These are phyloP conservation scores for Niveomyces coronatus DNA, from an alignment of 2,329 filamentous ascomycete species.

Conservation along the genomic window DNA sequence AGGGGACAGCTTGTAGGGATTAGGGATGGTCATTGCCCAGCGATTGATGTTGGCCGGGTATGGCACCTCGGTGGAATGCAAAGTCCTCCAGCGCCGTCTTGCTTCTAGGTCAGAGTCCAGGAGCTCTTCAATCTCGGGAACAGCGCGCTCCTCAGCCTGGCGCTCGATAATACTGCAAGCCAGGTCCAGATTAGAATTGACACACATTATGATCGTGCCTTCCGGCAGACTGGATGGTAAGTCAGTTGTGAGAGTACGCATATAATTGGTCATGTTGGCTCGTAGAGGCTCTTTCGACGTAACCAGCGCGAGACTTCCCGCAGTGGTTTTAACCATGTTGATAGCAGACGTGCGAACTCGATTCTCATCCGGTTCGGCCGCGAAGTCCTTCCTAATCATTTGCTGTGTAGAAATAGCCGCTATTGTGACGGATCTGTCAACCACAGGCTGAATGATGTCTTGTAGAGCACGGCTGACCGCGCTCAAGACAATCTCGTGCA, in stretches of 20 bases:
- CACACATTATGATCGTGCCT: constrained; percentile 94
- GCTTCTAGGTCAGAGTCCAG: constrained; percentile 72
- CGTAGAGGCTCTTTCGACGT: constrained; percentile 95
- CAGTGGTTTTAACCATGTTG: constrained; percentile 89
- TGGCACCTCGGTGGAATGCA: constrained; percentile 74
- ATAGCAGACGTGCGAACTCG: constrained; percentile 78
- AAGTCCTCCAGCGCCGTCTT: constrained; percentile 63
- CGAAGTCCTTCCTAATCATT: constrained; percentile 93
- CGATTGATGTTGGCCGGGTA: constrained; percentile 72
- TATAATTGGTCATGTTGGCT: constrained; percentile 95
- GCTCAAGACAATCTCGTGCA: constrained; percentile 68
- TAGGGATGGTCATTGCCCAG: constrained; percentile 89
- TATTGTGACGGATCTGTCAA: constrained; percentile 95
- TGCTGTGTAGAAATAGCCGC: constrained; percentile 94
- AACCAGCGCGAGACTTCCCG: constrained; percentile 88
- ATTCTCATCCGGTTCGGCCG: constrained; percentile 82
- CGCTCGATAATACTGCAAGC: constrained; percentile 93
- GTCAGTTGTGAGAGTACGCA: constrained; percentile 58
- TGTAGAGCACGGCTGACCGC: constrained; percentile 84
- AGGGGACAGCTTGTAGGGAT: constrained; percentile 80
- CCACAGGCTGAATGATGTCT: constrained; percentile 95
- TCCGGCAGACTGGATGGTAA: constrained; percentile 80
- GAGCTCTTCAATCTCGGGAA: constrained; percentile 91
- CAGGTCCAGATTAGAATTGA: constrained; percentile 92
- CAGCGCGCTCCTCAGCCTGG: constrained; percentile 84